These are phyloP conservation scores for Ganoderma lingzhi DNA, from an alignment of 1,284 basidiomycete species.

Conservation along the genomic window DNA sequence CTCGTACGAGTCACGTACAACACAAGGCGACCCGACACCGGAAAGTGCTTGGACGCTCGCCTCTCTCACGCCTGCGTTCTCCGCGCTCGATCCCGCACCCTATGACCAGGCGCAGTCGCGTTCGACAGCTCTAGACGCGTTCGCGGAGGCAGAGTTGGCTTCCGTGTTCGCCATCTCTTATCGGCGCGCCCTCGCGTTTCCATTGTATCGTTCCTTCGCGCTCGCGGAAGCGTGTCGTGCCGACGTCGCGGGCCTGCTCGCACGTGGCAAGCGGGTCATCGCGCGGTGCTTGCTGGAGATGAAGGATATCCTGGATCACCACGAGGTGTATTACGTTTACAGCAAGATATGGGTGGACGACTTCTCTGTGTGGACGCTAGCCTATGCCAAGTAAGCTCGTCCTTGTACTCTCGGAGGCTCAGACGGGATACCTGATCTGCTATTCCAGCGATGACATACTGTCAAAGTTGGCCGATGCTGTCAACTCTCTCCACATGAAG, in stretches of 20 bases:
- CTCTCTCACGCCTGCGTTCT: constrained; percentile 73
- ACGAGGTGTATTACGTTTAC: constrained; percentile 85
- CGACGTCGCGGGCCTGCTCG: constrained; percentile 68
- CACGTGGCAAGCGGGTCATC: constrained; percentile 65
- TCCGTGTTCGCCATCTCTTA: constrained; percentile 67
- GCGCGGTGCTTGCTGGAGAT: constrained; percentile 71
- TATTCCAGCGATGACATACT: constrained; percentile 63
- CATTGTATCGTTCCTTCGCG: constrained; percentile 77
- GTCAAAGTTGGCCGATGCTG: constrained; percentile 49
- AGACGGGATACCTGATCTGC: constrained; percentile 13
- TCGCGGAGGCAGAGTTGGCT: constrained; percentile 56
- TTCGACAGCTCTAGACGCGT: constrained; percentile 34
- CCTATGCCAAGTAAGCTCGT: constrained; percentile 60
- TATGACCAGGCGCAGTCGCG: constrained; percentile 44
- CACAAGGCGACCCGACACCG: constrained; percentile 76
- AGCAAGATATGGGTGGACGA: constrained; percentile 86
- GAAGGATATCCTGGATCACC: constrained; percentile 76
- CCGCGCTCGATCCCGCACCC: constrained; percentile 77
- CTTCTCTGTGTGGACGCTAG: constrained; percentile 78
- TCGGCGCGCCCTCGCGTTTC: constrained; percentile 76
- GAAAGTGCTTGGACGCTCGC: constrained; percentile 87
- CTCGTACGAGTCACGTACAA: constrained; percentile 79
- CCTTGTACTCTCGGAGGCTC: constrained; percentile 5
- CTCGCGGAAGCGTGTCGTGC: constrained; percentile 70
- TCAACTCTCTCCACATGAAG: constrained; percentile 51